Evolutionary conservation across 805 yeast genomes (phyloP).

Genomic region (Metschnikowia baotianmanensis): DNA sequence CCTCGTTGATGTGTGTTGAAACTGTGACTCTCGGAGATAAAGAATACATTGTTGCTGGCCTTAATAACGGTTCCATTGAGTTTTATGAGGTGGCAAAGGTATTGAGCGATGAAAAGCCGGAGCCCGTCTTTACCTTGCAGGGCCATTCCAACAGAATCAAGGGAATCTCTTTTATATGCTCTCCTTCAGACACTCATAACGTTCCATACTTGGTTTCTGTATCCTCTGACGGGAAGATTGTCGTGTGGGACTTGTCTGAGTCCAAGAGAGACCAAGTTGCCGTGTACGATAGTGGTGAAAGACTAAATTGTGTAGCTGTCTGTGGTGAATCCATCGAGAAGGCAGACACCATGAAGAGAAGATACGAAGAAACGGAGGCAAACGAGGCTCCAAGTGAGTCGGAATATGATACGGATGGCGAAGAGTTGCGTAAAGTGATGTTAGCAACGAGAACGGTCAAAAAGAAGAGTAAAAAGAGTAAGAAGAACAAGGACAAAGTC

Average conservation of each 20-base stretch:
- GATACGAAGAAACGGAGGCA: conserved; percentile 36
- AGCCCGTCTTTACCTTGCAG: conserved; percentile 56
- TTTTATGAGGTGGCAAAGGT: conserved; percentile 45
- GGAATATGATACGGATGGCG: conserved; percentile 76
- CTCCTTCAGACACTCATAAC: conserved; percentile 32
- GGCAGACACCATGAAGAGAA: conserved; percentile 62
- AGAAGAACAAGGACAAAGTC: conserved; percentile 26
- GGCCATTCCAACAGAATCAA: conserved; percentile 90
- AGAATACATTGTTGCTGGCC: conserved; percentile 65
- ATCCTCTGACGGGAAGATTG: conserved; percentile 91
- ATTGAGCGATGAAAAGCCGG: conserved; percentile 16
- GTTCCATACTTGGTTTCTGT: conserved; percentile 65
- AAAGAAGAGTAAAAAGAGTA: conserved; percentile 32
- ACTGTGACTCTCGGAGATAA: conserved; percentile 42
- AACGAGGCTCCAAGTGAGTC: conserved; percentile 48
- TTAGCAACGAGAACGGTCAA: conserved; percentile 46
- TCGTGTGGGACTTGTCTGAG: conserved; percentile 73
- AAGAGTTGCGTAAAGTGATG: conserved; percentile 58
- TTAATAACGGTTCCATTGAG: conserved; percentile 65
- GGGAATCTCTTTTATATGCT: conserved; percentile 57
- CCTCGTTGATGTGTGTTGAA: conserved; percentile 69
- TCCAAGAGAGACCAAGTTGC: conserved; percentile 73
- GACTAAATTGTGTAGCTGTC: conserved; percentile 81
- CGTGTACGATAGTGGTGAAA: conserved; percentile 85
- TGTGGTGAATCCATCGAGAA: conserved; percentile 79